Percentiles rank a stretch among this genome's conserved stretches.
These are phyloP conservation scores for Russula dissimulans DNA, from an alignment of 768 basidiomycete genomes.

Conservation along the genomic window DNA sequence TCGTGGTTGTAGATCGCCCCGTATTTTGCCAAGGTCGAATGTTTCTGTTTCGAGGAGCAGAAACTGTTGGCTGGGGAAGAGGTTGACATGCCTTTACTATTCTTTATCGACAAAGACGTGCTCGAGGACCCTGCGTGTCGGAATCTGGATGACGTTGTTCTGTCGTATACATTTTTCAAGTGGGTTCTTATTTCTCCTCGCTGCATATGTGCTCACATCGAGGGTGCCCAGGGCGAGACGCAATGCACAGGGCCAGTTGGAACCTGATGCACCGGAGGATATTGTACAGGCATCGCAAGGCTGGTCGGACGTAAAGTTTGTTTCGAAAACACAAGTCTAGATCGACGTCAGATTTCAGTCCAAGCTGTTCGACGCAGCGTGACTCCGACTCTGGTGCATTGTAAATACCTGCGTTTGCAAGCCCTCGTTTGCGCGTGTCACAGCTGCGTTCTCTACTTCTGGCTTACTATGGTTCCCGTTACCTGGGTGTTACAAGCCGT, in stretches of 20 bases:
- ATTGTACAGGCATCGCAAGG: conserved; percentile 75
- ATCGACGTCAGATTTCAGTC: background rate
- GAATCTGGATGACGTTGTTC: conserved; percentile 80
- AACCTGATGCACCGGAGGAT: conserved; percentile 81
- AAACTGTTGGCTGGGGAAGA: conserved; percentile 90
- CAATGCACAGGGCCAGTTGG: conserved; percentile 76
- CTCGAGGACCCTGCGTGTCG: conserved; percentile 86
- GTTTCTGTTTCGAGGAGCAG: conserved; percentile 99
- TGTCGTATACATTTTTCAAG: conserved; percentile 99
- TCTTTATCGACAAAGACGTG: conserved; percentile 98
- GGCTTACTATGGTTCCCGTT: too few relatives aligned
- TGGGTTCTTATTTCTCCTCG: conserved; percentile 29
- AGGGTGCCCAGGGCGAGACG: conserved; percentile 59
- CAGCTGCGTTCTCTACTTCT: too few relatives aligned
- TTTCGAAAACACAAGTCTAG: conserved; percentile 26
- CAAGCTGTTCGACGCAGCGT: background rate
- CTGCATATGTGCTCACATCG: background rate
- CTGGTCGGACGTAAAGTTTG: conserved; percentile 52
- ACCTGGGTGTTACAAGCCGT: too few relatives aligned
- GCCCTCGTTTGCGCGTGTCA: too few relatives aligned
- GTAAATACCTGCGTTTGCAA: background rate
- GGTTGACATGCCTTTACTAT: conserved; percentile 95
- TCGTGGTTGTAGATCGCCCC: conserved; percentile 69
- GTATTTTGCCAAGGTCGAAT: conserved; percentile 98
- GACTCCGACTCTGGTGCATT: background rate